Evolutionary conservation across 192 early-diverging fungal genomes (phyloP).

Genomic region (Phycomyces nitens): DNA sequence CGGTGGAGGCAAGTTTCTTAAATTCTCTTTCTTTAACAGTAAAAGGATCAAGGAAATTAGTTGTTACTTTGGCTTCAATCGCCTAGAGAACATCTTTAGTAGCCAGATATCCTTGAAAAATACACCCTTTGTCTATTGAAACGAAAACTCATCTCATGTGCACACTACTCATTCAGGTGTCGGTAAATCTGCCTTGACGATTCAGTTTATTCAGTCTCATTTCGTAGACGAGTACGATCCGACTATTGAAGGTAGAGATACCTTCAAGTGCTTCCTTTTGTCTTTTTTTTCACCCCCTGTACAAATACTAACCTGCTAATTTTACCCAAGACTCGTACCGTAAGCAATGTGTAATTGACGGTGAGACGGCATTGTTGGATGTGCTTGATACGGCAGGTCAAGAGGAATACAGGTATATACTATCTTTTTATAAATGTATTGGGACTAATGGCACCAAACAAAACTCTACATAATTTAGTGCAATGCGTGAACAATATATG

Average conservation of each 20-base stretch:
- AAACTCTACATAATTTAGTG: conserved; percentile 37
- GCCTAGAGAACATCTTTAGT: neutral
- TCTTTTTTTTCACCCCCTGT: too few relatives aligned
- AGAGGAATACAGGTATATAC: conserved; percentile 82
- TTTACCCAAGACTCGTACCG: conserved; percentile 79
- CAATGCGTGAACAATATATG: conserved; percentile 95
- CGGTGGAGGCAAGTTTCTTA: conserved; percentile 62
- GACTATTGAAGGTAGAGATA: conserved; percentile 87
- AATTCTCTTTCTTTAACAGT: neutral
- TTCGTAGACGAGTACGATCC: conserved; percentile 95
- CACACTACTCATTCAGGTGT: conserved; percentile 45
- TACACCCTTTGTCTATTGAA: neutral
- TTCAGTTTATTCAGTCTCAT: conserved; percentile 80
- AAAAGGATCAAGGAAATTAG: neutral
- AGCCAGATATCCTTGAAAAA: neutral
- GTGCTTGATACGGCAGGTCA: conserved; percentile 97
- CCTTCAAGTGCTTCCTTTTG: too few relatives aligned
- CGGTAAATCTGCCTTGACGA: conserved; percentile 82
- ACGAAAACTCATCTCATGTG: neutral
- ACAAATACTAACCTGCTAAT: neutral
- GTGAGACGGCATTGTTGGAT: conserved; percentile 82
- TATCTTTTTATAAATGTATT: neutral
- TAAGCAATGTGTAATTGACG: conserved; percentile 93
- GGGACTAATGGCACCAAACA: neutral
- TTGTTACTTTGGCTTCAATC: neutral